Evolutionary conservation across 2,329 filamentous ascomycete genomes (phyloP).

Genomic region (Alternaria incomplexa): DNA sequence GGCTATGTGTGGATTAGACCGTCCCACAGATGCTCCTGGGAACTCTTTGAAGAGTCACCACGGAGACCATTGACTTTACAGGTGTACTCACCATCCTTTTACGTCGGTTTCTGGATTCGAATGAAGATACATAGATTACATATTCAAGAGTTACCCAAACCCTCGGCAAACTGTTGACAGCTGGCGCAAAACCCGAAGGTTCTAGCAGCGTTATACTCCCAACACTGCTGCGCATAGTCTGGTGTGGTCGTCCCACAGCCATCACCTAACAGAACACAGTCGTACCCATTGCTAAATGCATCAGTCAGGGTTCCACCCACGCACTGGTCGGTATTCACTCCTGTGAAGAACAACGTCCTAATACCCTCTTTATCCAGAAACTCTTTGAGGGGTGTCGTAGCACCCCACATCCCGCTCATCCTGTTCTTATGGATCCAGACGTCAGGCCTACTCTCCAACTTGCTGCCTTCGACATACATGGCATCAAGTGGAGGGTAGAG

Average conservation of each 20-base stretch:
- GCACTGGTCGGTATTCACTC: constrained; percentile 54
- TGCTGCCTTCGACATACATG: constrained; percentile 32
- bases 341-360: constrained; percentile 50
- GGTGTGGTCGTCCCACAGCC: constrained; percentile 51
- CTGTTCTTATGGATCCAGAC: constrained; percentile 50
- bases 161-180: constrained; percentile 42
- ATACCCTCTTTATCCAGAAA: constrained; percentile 49
- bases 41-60: not conserved
- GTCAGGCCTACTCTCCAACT: constrained; percentile 22
- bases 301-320: constrained; percentile 51
- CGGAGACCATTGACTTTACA: not conserved
- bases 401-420: constrained; percentile 51
- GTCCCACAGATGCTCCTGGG: constrained; percentile 18
- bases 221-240: constrained; percentile 47
- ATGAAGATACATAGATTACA: not conserved
- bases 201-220: constrained; percentile 49
- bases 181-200: constrained; percentile 51
- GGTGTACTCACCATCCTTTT: not conserved
- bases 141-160: constrained; percentile 16
- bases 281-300: constrained; percentile 52
- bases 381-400: constrained; percentile 41
- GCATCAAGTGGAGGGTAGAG: constrained; percentile 48
- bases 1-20: constrained; percentile 37
- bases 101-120: not conserved
- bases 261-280: constrained; percentile 51